A percentile compares a stretch with the other conserved stretches of the same genome.
Conservation (phyloP, 2,329 filamentous ascomycete species). For the Xylariaceae sp. region DNA sequence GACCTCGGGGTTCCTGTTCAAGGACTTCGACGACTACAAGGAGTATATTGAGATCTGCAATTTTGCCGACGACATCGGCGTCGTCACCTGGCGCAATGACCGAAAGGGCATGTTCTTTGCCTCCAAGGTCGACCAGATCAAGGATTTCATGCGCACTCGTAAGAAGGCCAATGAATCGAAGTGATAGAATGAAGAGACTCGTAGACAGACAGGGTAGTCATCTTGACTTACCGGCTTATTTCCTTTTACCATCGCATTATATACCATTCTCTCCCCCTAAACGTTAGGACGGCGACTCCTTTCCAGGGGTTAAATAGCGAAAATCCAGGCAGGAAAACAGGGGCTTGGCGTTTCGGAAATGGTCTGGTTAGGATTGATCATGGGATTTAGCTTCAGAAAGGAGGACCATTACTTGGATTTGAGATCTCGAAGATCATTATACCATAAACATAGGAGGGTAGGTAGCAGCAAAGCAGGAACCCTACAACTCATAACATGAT, state of each 20-base stretch:
- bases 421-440: neutral
- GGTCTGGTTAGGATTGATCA: neutral
- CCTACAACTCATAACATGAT: no score
- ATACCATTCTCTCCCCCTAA: neutral
- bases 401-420: neutral
- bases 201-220: no score
- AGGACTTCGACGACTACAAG: constrained; percentile 76
- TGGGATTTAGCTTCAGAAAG: neutral
- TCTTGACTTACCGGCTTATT: no score
- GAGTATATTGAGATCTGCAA: constrained; percentile 75
- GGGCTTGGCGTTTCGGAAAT: constrained; percentile 17
- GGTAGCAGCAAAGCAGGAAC: neutral
- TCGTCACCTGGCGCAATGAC: constrained; percentile 87
- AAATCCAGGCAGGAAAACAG: neutral
- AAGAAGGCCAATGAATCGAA: constrained; percentile 39
- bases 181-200: neutral
- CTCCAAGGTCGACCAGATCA: constrained; percentile 86
- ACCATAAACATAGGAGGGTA: neutral
- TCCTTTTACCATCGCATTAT: neutral
- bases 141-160: constrained; percentile 70
- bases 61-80: constrained; percentile 90
- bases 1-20: constrained; percentile 84
- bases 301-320: neutral
- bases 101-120: constrained; percentile 87
- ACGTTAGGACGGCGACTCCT: neutral